A percentile compares a stretch with the other conserved stretches of the same genome.
Conservation (phyloP, 768 basidiomycete genomes). For the Calocybe cyanea region DNA sequence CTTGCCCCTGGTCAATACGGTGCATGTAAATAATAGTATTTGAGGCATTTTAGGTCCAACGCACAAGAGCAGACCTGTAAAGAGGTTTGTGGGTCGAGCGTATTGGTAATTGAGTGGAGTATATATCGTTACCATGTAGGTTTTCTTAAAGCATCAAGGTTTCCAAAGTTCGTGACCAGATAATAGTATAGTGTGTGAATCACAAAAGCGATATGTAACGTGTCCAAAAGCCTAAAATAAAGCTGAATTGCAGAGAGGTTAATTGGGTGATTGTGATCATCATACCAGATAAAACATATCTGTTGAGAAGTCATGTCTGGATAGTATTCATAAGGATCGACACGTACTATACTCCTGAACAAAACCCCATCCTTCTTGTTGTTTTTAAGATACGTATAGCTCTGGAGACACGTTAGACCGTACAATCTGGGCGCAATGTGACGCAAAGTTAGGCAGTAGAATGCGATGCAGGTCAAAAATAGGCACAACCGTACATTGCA, state of each 20-base stretch:
- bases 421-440: background rate
- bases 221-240: conserved; percentile 14
- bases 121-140: conserved; percentile 24
- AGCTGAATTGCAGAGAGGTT: background rate
- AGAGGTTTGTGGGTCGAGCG: background rate
- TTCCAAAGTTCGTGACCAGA: conserved; percentile 14
- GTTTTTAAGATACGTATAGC: conserved; percentile 11
- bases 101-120: background rate
- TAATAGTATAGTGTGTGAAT: conserved; percentile 13
- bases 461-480: too few species aligned
- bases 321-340: too few species aligned
- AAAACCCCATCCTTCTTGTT: conserved; percentile 5
- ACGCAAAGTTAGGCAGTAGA: too few species aligned
- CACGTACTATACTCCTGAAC: conserved; percentile 12
- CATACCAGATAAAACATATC: too few species aligned
- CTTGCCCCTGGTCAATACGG: conserved; percentile 1
- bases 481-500: too few species aligned
- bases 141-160: conserved; percentile 17
- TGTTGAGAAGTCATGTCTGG: too few species aligned
- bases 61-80: conserved; percentile 11
- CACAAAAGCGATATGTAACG: conserved; percentile 12
- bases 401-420: conserved; percentile 8
- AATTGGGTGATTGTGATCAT: too few species aligned
- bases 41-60: background rate
- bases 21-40: too few species aligned